Conservation (phyloP, 2,329 filamentous ascomycete genomes). For the Fusarium siculi region DNA sequence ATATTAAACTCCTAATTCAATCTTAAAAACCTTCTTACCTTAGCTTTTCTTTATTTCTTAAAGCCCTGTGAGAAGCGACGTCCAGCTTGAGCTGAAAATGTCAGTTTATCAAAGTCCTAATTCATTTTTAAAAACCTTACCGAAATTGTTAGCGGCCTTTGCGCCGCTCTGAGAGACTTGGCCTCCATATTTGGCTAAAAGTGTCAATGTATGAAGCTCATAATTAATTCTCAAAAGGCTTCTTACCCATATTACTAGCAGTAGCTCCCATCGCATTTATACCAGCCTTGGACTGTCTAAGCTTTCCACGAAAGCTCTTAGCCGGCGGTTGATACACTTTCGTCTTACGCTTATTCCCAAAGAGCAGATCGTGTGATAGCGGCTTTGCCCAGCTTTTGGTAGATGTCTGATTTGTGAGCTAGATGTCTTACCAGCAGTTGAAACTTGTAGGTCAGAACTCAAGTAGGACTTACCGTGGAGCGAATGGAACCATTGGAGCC, state of each 20-base stretch:
- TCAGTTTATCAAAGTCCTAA: neutral
- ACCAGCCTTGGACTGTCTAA: neutral
- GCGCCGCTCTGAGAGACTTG: neutral
- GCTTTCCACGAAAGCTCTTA: neutral
- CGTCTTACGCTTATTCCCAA: neutral
- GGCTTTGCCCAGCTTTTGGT: neutral
- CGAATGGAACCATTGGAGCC: neutral
- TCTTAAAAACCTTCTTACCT: no score
- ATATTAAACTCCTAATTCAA: no score
- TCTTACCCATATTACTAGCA: neutral
- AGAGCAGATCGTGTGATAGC: neutral
- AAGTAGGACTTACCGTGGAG: neutral
- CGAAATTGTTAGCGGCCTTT: neutral
- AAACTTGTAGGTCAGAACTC: neutral
- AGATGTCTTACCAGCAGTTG: neutral
- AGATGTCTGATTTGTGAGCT: neutral
- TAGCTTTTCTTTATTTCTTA: no score
- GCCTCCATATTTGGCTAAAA: neutral
- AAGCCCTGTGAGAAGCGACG: neutral
- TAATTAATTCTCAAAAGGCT: neutral
- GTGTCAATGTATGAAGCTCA: neutral
- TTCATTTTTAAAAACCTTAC: neutral
- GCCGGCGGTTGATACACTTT: no score
- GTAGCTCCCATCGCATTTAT: neutral
- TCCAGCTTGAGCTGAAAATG: neutral